These are phyloP conservation scores for Hansenula anomala DNA, from an alignment of 1,139 yeast species.

Conservation along the genomic window DNA sequence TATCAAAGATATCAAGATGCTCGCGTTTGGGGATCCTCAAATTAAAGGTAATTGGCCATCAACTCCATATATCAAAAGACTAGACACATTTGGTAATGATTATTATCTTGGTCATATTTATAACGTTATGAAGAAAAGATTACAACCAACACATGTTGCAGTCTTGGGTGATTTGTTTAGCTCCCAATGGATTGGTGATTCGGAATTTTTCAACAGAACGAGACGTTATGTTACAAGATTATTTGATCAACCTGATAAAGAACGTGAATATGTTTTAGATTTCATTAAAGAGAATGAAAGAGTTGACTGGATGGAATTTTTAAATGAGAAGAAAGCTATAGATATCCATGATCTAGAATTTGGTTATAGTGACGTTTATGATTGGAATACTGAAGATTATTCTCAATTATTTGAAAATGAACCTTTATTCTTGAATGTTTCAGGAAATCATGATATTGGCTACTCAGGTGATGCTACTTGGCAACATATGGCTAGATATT, in stretches of 20 bases:
- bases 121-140: conserved; percentile 51
- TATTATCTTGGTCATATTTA: conserved; percentile 82
- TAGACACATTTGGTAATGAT: conserved; percentile 89
- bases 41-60: conserved; percentile 79
- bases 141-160: conserved; percentile 74
- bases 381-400: conserved; percentile 49
- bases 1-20: conserved; percentile 49
- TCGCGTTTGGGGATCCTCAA: conserved; percentile 95
- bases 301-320: conserved; percentile 50
- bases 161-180: conserved; percentile 92
- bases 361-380: conserved; percentile 55
- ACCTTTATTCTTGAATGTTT: conserved; percentile 70
- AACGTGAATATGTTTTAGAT: conserved; percentile 44
- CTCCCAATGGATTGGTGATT: conserved; percentile 92
- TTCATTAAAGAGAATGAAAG: conserved; percentile 41
- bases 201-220: conserved; percentile 78
- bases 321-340: conserved; percentile 34
- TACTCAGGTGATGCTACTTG: conserved; percentile 92
- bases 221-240: conserved; percentile 63
- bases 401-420: conserved; percentile 27
- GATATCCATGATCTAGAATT: conserved; percentile 43
- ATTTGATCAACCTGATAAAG: conserved; percentile 47
- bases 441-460: conserved; percentile 96
- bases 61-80: conserved; percentile 66
- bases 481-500: conserved; percentile 83